Base-by-base conservation (phyloP, 805 yeast species). In the Wickerhamiella qilinensis region DNA sequence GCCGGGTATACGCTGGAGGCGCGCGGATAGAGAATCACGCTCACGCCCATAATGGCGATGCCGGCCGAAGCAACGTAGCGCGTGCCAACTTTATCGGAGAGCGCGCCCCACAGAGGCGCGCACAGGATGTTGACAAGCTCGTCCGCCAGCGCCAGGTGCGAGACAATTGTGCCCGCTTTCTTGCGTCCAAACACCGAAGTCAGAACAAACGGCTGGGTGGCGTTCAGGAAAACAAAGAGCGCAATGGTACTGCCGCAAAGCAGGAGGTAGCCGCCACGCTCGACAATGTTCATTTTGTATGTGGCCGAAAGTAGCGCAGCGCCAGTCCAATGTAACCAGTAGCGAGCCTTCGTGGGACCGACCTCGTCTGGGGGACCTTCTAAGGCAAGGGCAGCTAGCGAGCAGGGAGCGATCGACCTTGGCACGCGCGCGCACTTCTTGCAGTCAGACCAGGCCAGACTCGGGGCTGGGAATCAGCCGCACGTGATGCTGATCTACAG, bases 51-150 rank as follows among this genome's bases (percentile, higher is more conserved):
- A 11, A 68, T 45, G n/a, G 62, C 30, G 33, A 75, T 65, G 11
- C 82, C 75, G 3, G 51, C 42, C 11, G 64, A 54, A 33, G 67
- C 67, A 12, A 75, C 63, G 19, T 70, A 56, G 40, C 75, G 65
- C 1, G 83, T 62, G 3, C 84, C 84, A 36, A 75, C 55, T 46
- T 68, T 66, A 49, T 78, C 86, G 45, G 73, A 65, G 20, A 73
- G 48, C 0, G 77, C 69, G 3, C 86, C 88, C 44, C 76, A 57
- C 18, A 76, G 54, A 0, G 86, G 85, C 11, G 79, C 67, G 15
- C 65, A 46, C 0, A 63, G 35, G 37, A 77, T 67, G 4, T 73
- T 63, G 0, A 71, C 56, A 8, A 76, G 41, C 51, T 78, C 85
- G 51, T 77, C 85, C 15, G 65, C 67, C 31, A 74, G 67, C 1